Percentiles rank a stretch among this genome's conserved stretches.
phyloP scores from a whole-genome alignment of 1,139 yeast genomes.

The Nakaseomyces glabratus region DNA sequence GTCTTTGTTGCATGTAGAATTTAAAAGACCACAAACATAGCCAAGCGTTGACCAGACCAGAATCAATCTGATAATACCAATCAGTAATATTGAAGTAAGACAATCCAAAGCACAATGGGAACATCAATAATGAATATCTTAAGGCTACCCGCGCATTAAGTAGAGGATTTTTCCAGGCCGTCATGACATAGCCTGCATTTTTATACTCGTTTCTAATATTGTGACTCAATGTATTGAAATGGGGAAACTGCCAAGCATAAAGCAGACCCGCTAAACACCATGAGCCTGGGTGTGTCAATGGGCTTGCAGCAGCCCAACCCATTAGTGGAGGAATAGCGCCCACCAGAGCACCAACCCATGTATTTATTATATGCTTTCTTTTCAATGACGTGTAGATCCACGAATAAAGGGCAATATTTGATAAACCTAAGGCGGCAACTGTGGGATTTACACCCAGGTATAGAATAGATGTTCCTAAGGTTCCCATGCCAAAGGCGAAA shows the following conservation, averaged over 20 bases:
- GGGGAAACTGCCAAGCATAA: constrained; percentile 99
- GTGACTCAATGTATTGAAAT: constrained; percentile 86
- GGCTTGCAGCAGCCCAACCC: constrained; percentile 98
- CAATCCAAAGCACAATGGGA: constrained; percentile 83
- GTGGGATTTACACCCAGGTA: constrained; percentile 77
- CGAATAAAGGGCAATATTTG: constrained; percentile 73
- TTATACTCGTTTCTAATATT: constrained; percentile 81
- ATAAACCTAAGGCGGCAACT: constrained; percentile 68
- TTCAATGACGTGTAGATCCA: constrained; percentile 90
- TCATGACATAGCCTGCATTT: constrained; percentile 91
- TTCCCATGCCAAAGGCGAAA: constrained; percentile 71
- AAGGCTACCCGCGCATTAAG: constrained; percentile 90
- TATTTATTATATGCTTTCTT: constrained; percentile 72
- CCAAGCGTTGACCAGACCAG: constrained; percentile 79
- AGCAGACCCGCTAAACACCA: constrained; percentile 88
- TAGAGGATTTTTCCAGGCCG: constrained; percentile 87
- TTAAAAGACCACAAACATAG: constrained; percentile 66
- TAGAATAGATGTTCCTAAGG: constrained; percentile 58
- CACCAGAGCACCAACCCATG: constrained; percentile 98
- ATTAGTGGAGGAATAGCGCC: constrained; percentile 98
- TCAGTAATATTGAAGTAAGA: constrained; percentile 77
- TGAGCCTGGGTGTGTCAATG: constrained; percentile 78
- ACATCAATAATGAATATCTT: constrained; percentile 80
- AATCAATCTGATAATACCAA: constrained; percentile 68
- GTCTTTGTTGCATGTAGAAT: constrained; percentile 73